Evolutionary conservation across 768 basidiomycete genomes (phyloP), one percentile per base, ranked within the genome.

Genomic region (Leccinum uliginosum): DNA sequence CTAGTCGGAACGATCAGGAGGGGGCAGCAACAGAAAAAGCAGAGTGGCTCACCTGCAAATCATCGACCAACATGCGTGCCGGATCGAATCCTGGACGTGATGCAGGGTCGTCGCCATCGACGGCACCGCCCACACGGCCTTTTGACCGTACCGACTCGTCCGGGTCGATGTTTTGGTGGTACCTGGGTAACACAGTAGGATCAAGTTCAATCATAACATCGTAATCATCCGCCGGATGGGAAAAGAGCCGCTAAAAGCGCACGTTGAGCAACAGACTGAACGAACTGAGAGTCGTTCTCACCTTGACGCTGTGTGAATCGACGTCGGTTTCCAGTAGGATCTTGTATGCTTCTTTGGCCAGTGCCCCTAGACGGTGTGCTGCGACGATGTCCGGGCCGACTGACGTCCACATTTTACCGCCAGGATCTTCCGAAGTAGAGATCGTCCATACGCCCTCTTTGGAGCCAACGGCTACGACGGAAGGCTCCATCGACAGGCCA

Each of bases 171-270:
- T 86, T 84, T 66, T 98, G 91, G 58, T 80, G 73, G 67, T 93
- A 90, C 21, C 91, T 83, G 1, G 92, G 83, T 2, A 93, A 71
- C 3, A 79, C 71, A 14, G 75, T 51, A 0, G 85, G 77, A 44
- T 93, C 78, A 21, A 98, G 80, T 57, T 89, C 81, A 32, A 98
- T 76, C 8, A 97, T 61, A 62, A 98, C 80, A 63, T 97, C 88
- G 66, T 97, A 99, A 64, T 94, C 89, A 3, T 83, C 76, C 3
- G 83, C 81, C 0, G 94, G 90, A 62, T 96, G 92, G 10, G 82
- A 74, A 74, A 98, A 97, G 52, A 98, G 78, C n/a, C 81, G 75
- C 94, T 96, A 62, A 6, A 6, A 48, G 50, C 27, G 19, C 17
- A 9, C 9, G 1, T 3, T 65, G 3, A 65, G 56, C 30, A 35